phyloP scores from a whole-genome alignment of 805 yeast genomes.

The Candida boleticola region DNA sequence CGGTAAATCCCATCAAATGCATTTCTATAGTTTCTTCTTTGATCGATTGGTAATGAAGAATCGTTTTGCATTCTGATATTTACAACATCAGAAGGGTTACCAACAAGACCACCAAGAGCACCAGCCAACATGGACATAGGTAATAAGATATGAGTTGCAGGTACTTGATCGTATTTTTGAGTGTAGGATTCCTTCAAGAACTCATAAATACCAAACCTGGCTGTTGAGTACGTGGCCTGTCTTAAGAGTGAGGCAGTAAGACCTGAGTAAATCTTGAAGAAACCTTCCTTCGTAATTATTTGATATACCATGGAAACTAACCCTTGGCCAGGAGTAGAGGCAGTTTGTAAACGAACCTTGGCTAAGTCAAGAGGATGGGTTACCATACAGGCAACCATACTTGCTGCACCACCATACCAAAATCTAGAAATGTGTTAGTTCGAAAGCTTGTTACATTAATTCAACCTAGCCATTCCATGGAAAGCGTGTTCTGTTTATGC shows the following conservation, averaged over 20 bases:
- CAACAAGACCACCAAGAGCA: conserved; percentile 78
- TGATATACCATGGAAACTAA: conserved; percentile 59
- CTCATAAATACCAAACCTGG: conserved; percentile 86
- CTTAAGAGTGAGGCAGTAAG: conserved; percentile 77
- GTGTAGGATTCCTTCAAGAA: conserved; percentile 55
- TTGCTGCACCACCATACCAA: conserved; percentile 71
- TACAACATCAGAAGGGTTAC: conserved; percentile 86
- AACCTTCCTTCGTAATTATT: conserved; percentile 63
- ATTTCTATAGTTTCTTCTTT: conserved; percentile 71
- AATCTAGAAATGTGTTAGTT: conserved; percentile 27
- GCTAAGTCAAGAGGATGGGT: conserved; percentile 88
- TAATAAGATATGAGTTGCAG: conserved; percentile 57
- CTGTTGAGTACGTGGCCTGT: conserved; percentile 86
- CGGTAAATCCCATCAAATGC: conserved; percentile 73
- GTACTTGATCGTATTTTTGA: conserved; percentile 40
- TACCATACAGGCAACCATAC: conserved; percentile 61
- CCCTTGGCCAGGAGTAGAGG: conserved; percentile 61
- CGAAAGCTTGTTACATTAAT: too few relatives aligned
- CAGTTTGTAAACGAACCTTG: conserved; percentile 83
- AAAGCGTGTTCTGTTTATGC: too few relatives aligned
- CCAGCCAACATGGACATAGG: conserved; percentile 88
- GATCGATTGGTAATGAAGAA: conserved; percentile 58
- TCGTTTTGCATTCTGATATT: conserved; percentile 92
- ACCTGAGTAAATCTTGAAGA: conserved; percentile 74
- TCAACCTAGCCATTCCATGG: too few relatives aligned